Percentiles rank a stretch among this genome's conserved stretches.
phyloP scores from a whole-genome alignment of 2,329 filamentous ascomycete genomes.

The Pseudofabraea citricarpa region DNA sequence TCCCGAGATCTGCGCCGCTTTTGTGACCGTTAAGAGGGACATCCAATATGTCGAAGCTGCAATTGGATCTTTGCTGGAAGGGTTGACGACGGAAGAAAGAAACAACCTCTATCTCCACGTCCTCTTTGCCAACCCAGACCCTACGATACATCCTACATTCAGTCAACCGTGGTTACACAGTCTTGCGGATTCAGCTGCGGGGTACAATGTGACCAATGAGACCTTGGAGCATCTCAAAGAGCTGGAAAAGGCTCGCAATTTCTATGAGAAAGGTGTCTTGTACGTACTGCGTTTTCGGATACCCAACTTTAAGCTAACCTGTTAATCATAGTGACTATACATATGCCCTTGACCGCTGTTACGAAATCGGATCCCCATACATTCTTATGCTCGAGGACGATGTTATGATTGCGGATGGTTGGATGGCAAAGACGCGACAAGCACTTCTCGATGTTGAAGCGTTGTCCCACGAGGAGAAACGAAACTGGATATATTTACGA shows the following conservation, averaged over 20 bases:
- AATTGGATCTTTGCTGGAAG: slow-evolving; percentile 15
- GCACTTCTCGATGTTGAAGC: slow-evolving; percentile 8
- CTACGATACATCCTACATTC: slow-evolving; percentile 12
- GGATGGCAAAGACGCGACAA: slow-evolving; percentile 26
- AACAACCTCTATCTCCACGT: slow-evolving; percentile 12
- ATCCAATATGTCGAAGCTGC: slow-evolving; percentile 15
- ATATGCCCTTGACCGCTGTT: slow-evolving; percentile 25
- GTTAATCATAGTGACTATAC: slow-evolving; percentile 28
- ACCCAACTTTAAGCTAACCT: no score
- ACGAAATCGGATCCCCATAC: slow-evolving; percentile 25
- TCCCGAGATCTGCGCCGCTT: slow-evolving; percentile 10
- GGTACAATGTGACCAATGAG: slow-evolving; percentile 10
- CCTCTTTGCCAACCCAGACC: slow-evolving; percentile 16
- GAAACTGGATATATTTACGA: slow-evolving; percentile 15
- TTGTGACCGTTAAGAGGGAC: slow-evolving; percentile 13
- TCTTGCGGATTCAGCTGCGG: slow-evolving; percentile 6
- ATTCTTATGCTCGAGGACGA: slow-evolving; percentile 33
- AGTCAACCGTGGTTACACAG: slow-evolving; percentile 12
- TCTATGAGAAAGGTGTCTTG: slow-evolving; percentile 28
- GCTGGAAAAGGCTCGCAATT: slow-evolving; percentile 23
- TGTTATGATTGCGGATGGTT: slow-evolving; percentile 31
- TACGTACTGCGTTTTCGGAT: no score
- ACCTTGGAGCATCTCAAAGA: slow-evolving; percentile 15
- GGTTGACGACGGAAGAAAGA: slow-evolving; percentile 17
- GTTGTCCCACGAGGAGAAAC: slow-evolving; percentile 3